These are phyloP conservation scores for Sphagnum fallax DNA, from an alignment of 228 moss, liverwort and hornwort genomes.

Conservation along the genomic window DNA sequence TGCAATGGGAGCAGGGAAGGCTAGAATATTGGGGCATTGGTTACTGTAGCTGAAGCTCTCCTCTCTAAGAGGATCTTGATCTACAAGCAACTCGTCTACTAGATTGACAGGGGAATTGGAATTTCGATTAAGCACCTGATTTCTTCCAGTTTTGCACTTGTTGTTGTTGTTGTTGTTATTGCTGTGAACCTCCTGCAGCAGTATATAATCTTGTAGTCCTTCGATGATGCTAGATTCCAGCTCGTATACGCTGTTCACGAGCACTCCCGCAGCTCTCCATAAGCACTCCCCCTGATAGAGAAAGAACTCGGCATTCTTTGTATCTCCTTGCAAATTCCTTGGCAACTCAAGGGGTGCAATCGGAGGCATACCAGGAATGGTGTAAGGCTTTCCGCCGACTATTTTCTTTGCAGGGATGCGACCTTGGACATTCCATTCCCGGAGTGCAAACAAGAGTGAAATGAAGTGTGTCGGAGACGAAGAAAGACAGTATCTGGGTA, in stretches of 20 bases:
- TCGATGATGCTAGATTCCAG: constrained; percentile 11
- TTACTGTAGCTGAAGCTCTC: too few species aligned
- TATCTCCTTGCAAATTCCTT: constrained; percentile 18
- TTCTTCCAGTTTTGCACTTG: background rate
- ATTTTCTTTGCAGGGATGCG: constrained; percentile 7
- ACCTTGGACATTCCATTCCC: constrained; percentile 24
- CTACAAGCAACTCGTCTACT: background rate
- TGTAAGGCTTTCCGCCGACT: background rate
- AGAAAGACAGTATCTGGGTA: constrained; percentile 37
- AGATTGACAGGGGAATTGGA: background rate
- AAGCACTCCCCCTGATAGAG: constrained; percentile 18
- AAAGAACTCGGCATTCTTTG: constrained; percentile 7
- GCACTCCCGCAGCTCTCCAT: constrained; percentile 27
- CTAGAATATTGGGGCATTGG: too few species aligned
- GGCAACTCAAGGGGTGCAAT: constrained; percentile 33
- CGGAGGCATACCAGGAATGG: constrained; percentile 27
- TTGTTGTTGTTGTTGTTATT: too few species aligned
- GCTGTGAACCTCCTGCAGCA: too few species aligned
- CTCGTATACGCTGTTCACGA: constrained; percentile 43
- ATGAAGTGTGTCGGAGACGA: constrained; percentile 24
- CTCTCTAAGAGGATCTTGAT: too few species aligned
- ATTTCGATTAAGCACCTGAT: constrained; percentile 2
- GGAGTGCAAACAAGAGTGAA: constrained; percentile 24
- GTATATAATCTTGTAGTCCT: constrained; percentile 9
- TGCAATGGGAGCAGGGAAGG: too few species aligned